Base-by-base conservation (phyloP, 208 protist genomes). In the Leishmania major region DNA sequence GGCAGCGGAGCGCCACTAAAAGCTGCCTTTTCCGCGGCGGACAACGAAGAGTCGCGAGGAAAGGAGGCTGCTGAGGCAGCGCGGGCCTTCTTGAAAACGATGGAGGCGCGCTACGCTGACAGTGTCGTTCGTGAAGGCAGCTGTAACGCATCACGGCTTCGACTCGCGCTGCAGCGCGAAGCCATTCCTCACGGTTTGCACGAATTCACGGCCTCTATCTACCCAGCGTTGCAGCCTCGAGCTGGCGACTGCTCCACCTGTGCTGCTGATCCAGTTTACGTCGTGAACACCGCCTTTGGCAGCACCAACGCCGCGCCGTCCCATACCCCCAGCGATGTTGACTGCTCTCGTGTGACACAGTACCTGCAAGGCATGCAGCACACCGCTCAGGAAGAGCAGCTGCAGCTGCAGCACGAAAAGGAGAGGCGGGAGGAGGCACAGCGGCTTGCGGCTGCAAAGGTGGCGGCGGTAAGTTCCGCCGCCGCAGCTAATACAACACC, bases 11-110 rank as follows among this genome's bases (percentile, higher is more conserved):
- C 31, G 15, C 51, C 8, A 45, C 51, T 37, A 45, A 37, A 77
- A 45, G 19, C 31, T 7, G 17, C 31, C 15, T 25, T 25, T 25
- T 40, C 53, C 6, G 8, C 49, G 3, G 6, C 31, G 4, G 73
- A 59, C 17, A 62, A 45, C 22, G 73, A 77, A 28, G 17, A 62
- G 11, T 22, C 73, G 35, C 31, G 25, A 28, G 53, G 13, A 13
- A 43, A 62, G 53, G 73, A 77, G 51, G n/a, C 13, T 5, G n/a
- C 49, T 28, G 47, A 51, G 25, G 51, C n/a, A 4, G 66, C 80
- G 75, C 71, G 83, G 3, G 51, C 69, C 2, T 93, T 90, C 81
- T 78, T 93, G 22, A 22, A 53, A 15, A 17, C 71, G 6, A 67
- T 86, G 74, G 78, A 86, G 73, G 62, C 51, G 43, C 82, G 77